Conservation (phyloP, 2,329 filamentous ascomycete species). For the Claviceps arundinis region DNA sequence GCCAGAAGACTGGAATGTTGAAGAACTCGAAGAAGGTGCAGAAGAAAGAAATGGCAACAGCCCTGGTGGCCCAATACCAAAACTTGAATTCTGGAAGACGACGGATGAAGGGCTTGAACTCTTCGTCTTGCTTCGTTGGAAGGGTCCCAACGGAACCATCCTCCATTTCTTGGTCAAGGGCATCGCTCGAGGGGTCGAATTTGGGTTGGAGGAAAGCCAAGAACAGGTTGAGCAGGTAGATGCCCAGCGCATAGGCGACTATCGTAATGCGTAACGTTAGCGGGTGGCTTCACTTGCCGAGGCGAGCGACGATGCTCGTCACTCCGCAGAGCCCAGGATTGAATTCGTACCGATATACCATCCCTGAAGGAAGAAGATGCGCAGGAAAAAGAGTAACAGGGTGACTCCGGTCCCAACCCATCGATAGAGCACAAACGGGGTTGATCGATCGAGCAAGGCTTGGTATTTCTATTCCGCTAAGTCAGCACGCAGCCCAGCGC, state of each 20-base stretch:
- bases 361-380: slow-evolving; percentile 84
- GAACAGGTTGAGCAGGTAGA: slow-evolving; percentile 98
- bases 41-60: slow-evolving; percentile 66
- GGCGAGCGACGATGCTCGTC: background rate
- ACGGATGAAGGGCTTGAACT: slow-evolving; percentile 95
- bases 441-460: slow-evolving; percentile 84
- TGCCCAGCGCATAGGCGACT: slow-evolving; percentile 96
- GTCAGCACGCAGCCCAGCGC: background rate
- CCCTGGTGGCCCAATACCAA: slow-evolving; percentile 91
- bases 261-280: background rate
- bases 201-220: slow-evolving; percentile 96
- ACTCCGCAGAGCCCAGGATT: background rate
- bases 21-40: slow-evolving; percentile 93
- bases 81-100: slow-evolving; percentile 98
- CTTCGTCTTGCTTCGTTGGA: slow-evolving; percentile 90
- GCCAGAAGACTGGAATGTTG: slow-evolving; percentile 98
- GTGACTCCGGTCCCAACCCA: slow-evolving; percentile 73
- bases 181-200: slow-evolving; percentile 92
- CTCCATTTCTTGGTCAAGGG: slow-evolving; percentile 87
- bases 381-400: slow-evolving; percentile 70
- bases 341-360: slow-evolving; percentile 84
- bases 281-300: background rate
- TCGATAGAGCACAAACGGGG: slow-evolving; percentile 77
- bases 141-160: slow-evolving; percentile 72
- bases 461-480: slow-evolving; percentile 62